Percentiles rank a stretch among this genome's conserved stretches.
Conservation (phyloP, 2,329 filamentous ascomycete species). For the Drechmeria coniospora region DNA sequence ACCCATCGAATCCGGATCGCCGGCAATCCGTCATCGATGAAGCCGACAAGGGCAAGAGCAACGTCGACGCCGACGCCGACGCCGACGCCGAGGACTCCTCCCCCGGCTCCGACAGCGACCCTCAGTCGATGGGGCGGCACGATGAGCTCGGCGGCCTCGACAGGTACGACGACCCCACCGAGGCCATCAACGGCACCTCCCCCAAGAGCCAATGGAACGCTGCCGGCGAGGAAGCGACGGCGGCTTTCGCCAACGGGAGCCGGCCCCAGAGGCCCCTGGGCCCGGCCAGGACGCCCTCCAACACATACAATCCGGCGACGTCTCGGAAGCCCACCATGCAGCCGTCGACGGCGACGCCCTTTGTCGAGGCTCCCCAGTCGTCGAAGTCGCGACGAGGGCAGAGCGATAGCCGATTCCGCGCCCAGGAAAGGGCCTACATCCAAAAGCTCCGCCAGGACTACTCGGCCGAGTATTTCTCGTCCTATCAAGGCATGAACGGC, state of each 20-base stretch:
- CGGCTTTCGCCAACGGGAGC: conserved; percentile 15
- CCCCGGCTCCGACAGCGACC: conserved; percentile 20
- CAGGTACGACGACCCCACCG: conserved; percentile 27
- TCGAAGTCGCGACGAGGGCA: conserved; percentile 34
- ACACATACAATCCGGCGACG: conserved; percentile 59
- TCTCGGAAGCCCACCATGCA: conserved; percentile 32
- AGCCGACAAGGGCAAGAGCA: conserved; percentile 11
- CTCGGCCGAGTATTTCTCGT: conserved; percentile 52
- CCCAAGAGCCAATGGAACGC: conserved; percentile 23
- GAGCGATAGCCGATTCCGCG: conserved; percentile 30
- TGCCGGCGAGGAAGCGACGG: conserved; percentile 12
- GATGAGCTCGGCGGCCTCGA: conserved; percentile 30
- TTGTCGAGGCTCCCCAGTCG: conserved; percentile 30
- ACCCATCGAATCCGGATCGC: conserved; percentile 24
- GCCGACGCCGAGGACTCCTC: conserved; percentile 12
- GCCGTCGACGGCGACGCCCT: conserved; percentile 17
- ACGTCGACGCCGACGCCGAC: conserved; percentile 16
- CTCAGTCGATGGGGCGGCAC: conserved; percentile 30
- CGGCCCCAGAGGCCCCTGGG: conserved; percentile 51
- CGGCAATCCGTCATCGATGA: conserved; percentile 15
- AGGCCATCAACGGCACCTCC: conserved; percentile 23
- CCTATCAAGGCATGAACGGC: conserved; percentile 43
- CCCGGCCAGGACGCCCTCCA: conserved; percentile 60
- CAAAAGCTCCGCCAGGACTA: conserved; percentile 73
- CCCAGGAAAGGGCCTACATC: conserved; percentile 83